phyloP scores from a whole-genome alignment of 805 yeast genomes.

The Sugiyamaella mastotermitis region DNA sequence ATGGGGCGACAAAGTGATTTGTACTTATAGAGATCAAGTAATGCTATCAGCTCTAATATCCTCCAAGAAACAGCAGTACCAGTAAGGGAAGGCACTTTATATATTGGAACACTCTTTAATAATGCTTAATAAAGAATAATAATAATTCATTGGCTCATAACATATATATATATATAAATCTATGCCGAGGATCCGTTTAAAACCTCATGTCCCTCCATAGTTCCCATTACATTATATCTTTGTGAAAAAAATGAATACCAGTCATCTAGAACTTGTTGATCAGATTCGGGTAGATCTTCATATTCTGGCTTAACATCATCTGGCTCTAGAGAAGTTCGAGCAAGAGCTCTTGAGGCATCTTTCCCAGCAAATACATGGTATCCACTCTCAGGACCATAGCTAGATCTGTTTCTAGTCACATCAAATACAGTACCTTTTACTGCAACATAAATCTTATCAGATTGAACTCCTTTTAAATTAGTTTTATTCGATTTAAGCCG shows the following conservation, averaged over 20 bases:
- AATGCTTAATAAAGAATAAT: too few species aligned
- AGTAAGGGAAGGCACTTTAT: too few species aligned
- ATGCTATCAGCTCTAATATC: too few species aligned
- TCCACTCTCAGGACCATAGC: constrained; percentile 72
- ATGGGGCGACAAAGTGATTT: too few species aligned
- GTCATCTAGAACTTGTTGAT: constrained; percentile 57
- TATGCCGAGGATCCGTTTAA: too few species aligned
- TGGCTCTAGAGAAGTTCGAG: constrained; percentile 53
- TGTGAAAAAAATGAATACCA: constrained; percentile 65
- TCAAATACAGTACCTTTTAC: constrained; percentile 76
- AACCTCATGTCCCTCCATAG: constrained; percentile 4
- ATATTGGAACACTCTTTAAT: too few species aligned
- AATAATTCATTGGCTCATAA: too few species aligned
- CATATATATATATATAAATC: too few species aligned
- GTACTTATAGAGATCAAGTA: too few species aligned
- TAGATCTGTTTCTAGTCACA: constrained; percentile 57
- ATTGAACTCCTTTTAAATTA: constrained; percentile 31
- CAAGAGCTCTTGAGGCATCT: constrained; percentile 74
- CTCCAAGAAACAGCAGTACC: too few species aligned
- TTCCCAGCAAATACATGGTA: constrained; percentile 69
- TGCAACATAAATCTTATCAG: constrained; percentile 56
- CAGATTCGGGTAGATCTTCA: constrained; percentile 48
- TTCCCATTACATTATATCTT: constrained; percentile 44
- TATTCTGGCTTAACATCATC: constrained; percentile 41
- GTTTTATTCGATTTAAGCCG: not conserved